Base-by-base conservation (phyloP, 2,329 filamentous ascomycete species). In the Penicillium capsulatum region DNA sequence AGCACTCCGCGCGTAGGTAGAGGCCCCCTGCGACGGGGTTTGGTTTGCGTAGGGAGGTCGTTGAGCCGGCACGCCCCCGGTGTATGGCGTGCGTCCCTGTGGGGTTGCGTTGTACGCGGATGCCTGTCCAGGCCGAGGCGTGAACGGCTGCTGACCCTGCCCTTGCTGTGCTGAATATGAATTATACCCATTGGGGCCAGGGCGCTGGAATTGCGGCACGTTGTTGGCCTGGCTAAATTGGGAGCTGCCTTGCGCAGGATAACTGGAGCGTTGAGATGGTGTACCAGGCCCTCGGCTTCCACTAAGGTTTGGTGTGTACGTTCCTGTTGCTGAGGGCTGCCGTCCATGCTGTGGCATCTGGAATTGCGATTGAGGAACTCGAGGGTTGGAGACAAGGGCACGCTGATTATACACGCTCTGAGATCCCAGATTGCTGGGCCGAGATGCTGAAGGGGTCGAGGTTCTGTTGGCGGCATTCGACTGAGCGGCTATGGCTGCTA, bases 181-280 rank as follows among this genome's bases (percentile, higher is more conserved):
- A 31, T 47, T 50, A 34, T 57, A 64, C 32, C 65, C 65, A 35
- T 69, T 70, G 34, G 59, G 58, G 10, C 49, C 45, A 13, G 64
- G 53, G 11, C 69, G 63, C 47, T 69, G 67, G 43, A 66, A 67
- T 42, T 65, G 67, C 30, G 59, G 60, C n/a, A 60, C 57, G 32
- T 62, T 61, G 34, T 51, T 60, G 17, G 47, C 55, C 37, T 61
- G 62, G 39, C 43, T 60, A 46, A 60, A 68, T 45, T 62, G 61
- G 10, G 58, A 54, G 7, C 43, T 55, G 15, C 54, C 38, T 36
- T 64, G 59, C 24, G 64, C 47, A 34, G 59, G 46, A 42, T 62
- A 68, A 10, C 51, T 55, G 17, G 64, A 58, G 11, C 67, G 63
- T 40, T 66, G 64, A 8, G 60, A 53, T 30, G 61, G 62, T 8